Base-by-base conservation (phyloP, 257 asterid genomes). In the Forsythia viridissima region DNA sequence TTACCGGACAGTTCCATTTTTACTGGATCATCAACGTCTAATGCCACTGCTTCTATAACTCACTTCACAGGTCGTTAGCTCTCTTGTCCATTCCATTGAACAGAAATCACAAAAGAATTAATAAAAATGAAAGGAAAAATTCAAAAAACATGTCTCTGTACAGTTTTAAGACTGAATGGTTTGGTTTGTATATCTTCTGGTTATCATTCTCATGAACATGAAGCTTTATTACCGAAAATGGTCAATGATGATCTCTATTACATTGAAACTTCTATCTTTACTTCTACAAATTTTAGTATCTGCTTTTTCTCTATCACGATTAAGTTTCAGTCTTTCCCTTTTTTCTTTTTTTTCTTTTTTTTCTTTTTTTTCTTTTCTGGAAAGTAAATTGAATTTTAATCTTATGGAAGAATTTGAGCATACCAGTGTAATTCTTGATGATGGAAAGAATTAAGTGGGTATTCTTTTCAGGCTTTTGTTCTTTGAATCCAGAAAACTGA, bases 31-130 rank as follows among this genome's bases (percentile, higher is more conserved):
- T 73, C 88, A 2, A 41, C 76, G 20, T 84, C 97, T 6, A 85
- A 87, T 24, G 98, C 96, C 74, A 90, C 96, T 30, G 85, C 87
- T 46, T 84, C 96, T 15, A 41, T 88, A 46, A 81, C 87, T 40
- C 89, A 87, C 20, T 86, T 91, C 87, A 81, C 88, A 0, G 98
- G 96, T 15, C 97, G 98, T 41, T 93, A 89, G 84, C 72, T 73
- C 15, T 24, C 7, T 24, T 4, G 6, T 24, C 39, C 70, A 15
- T 63, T 63, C 18, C 20, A 11, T 63, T 63, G 40, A 63, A 63
- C 69, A 21, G 6, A 20, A 61, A 39, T 63, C 39, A 63, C 16
- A 63, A 63, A 51, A 10, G 59, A 51, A 51, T 15, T 51, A 10
- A 11, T 12, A 4, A 12, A 51, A 51, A 11, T 7, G 10, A 63